Percentiles rank a stretch among this genome's conserved stretches.
phyloP scores from a whole-genome alignment of 345 rosid species.

The Moringa oleifera region DNA sequence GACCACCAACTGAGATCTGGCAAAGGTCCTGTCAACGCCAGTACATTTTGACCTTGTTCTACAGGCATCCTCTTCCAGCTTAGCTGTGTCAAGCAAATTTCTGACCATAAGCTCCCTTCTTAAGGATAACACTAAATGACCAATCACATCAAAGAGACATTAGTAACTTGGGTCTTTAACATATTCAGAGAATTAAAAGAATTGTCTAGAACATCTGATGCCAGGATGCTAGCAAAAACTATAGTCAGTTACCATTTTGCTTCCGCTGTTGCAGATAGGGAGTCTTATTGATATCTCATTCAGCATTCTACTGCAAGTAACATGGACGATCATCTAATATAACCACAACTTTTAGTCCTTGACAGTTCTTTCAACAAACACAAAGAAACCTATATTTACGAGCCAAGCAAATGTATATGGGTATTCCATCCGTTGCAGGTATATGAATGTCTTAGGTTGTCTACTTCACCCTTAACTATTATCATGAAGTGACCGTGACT shows the following conservation, averaged over 20 bases:
- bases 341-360: too few relatives aligned
- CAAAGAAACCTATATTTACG: too few relatives aligned
- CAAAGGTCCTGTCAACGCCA: slow-evolving; percentile 63
- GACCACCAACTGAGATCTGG: slow-evolving; percentile 73
- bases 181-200: neutral
- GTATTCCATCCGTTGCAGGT: too few relatives aligned
- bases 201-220: neutral
- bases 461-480: too few relatives aligned
- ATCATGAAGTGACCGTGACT: too few relatives aligned
- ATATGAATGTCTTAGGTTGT: too few relatives aligned
- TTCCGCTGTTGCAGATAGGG: neutral
- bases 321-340: too few relatives aligned
- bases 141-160: neutral
- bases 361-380: too few relatives aligned
- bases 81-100: slow-evolving; percentile 29
- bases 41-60: slow-evolving; percentile 46
- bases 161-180: too few relatives aligned
- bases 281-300: too few relatives aligned
- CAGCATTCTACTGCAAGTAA: too few relatives aligned
- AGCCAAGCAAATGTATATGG: too few relatives aligned
- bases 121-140: neutral
- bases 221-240: neutral
- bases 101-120: slow-evolving; percentile 3
- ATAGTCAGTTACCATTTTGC: neutral
- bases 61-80: slow-evolving; percentile 68